phyloP scores from a whole-genome alignment of 2,329 filamentous ascomycete genomes.

The Fusarium austroafricanum region DNA sequence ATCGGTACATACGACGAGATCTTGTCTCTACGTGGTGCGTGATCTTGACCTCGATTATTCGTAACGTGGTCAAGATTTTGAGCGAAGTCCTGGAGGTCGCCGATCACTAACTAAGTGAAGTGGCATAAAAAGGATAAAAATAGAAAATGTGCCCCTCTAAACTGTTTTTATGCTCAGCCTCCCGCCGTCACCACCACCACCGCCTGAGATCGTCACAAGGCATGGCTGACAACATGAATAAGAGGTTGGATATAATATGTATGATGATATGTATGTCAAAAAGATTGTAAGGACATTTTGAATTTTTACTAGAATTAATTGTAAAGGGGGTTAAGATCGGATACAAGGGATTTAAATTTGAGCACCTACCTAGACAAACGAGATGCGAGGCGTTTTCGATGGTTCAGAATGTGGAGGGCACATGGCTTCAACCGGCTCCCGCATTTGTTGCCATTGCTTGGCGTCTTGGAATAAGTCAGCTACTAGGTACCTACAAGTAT shows the following conservation, averaged over 20 bases:
- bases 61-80: slow-evolving; percentile 17
- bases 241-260: slow-evolving; percentile 20
- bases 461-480: slow-evolving; percentile 5
- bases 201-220: not conserved
- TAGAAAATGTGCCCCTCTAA: slow-evolving; percentile 19
- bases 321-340: not conserved
- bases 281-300: not conserved
- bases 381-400: slow-evolving; percentile 23
- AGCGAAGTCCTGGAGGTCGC: slow-evolving; percentile 10
- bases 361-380: slow-evolving; percentile 17
- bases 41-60: not conserved
- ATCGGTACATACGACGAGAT: not conserved
- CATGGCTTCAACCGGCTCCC: slow-evolving; percentile 3
- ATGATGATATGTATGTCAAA: slow-evolving; percentile 5
- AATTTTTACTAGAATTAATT: not conserved
- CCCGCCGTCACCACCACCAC: slow-evolving; percentile 14
- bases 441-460: slow-evolving; percentile 6
- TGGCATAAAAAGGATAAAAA: slow-evolving; percentile 37
- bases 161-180: slow-evolving; percentile 35
- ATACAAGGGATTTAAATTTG: not conserved
- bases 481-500: not conserved
- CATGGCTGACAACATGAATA: slow-evolving; percentile 1
- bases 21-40: not conserved
- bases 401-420: slow-evolving; percentile 9
- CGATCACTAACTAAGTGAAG: not conserved